A percentile compares a stretch with the other conserved stretches of the same genome.
phyloP scores from a whole-genome alignment of 768 basidiomycete genomes.

The Collybia nuda region DNA sequence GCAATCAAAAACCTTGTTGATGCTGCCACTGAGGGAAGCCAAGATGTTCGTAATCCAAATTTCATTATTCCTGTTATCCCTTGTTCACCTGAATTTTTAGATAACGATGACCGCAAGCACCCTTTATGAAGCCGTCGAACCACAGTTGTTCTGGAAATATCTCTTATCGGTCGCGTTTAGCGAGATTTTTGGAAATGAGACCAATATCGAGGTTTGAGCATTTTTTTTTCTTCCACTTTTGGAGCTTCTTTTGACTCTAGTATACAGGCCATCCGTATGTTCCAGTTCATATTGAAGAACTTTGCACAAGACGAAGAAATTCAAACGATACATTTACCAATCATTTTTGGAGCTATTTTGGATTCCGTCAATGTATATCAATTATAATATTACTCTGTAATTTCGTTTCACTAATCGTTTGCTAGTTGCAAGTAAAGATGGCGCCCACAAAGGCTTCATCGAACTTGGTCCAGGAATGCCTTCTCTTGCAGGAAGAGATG shows the following conservation, averaged over 20 bases:
- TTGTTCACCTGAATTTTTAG: conserved; percentile 33
- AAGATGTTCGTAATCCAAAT: conserved; percentile 51
- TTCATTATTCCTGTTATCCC: not conserved
- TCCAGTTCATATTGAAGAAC: conserved; percentile 68
- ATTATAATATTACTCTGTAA: conserved; percentile 1
- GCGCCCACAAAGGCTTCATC: conserved; percentile 33
- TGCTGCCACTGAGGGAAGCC: conserved; percentile 48
- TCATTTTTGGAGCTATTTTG: conserved; percentile 69
- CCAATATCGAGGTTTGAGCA: conserved; percentile 45
- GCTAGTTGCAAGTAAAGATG: conserved; percentile 35
- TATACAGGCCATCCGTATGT: conserved; percentile 62
- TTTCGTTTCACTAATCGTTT: conserved; percentile 2
- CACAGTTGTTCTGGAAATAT: conserved; percentile 82
- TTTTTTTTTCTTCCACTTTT: not conserved
- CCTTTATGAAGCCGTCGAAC: conserved; percentile 92
- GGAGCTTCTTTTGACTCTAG: conserved; percentile 5
- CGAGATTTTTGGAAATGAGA: conserved; percentile 48
- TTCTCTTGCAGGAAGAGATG: conserved; percentile 55
- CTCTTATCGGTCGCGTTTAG: conserved; percentile 57
- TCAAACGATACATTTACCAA: conserved; percentile 74
- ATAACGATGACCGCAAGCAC: conserved; percentile 81
- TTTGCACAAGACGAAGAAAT: conserved; percentile 92
- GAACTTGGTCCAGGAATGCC: conserved; percentile 35
- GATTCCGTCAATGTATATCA: conserved; percentile 61
- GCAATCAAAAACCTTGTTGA: conserved; percentile 62